Percentiles rank a stretch among this genome's conserved stretches.
These are phyloP conservation scores for Ilex asprella DNA, from an alignment of 257 asterid species.

Conservation along the genomic window DNA sequence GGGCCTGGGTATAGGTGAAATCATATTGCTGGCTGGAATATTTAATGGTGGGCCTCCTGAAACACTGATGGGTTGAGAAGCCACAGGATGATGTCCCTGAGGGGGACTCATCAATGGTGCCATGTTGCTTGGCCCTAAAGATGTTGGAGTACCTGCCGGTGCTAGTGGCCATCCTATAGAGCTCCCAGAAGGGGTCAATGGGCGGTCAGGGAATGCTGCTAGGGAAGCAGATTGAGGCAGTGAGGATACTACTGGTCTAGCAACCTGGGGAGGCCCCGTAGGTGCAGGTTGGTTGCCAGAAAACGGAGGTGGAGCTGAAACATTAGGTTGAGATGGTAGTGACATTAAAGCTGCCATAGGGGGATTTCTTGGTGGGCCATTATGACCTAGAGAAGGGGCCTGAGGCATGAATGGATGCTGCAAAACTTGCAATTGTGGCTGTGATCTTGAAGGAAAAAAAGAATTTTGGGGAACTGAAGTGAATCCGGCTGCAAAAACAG, in stretches of 20 bases:
- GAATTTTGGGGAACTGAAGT: conserved; percentile 42
- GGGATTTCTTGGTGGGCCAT: conserved; percentile 42
- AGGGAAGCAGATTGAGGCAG: conserved; percentile 19
- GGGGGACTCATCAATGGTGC: conserved; percentile 19
- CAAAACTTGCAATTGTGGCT: conserved; percentile 19
- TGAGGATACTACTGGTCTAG: conserved; percentile 30
- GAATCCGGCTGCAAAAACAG: conserved; percentile 38
- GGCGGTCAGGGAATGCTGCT: conserved; percentile 9
- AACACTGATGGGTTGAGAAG: conserved; percentile 26
- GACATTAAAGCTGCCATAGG: conserved; percentile 25
- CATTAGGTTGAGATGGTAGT: conserved; percentile 21
- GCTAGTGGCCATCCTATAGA: conserved; percentile 34
- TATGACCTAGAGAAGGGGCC: conserved; percentile 29
- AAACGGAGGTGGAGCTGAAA: conserved; percentile 8
- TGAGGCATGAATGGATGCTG: conserved; percentile 40
- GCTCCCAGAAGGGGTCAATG: conserved; percentile 11
- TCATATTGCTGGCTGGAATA: conserved; percentile 22
- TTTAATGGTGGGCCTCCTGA: conserved; percentile 24
- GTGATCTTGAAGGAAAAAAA: conserved; percentile 1
- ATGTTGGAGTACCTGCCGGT: conserved; percentile 23
- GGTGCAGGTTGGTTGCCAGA: conserved; percentile 16
- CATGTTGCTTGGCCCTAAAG: conserved; percentile 29
- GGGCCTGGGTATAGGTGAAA: conserved; percentile 18
- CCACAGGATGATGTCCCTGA: conserved; percentile 21
- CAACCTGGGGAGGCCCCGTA: conserved; percentile 27